Evolutionary conservation across 352 stramenopile species (phyloP).

Genomic region (Pythium pectinolyticum): DNA sequence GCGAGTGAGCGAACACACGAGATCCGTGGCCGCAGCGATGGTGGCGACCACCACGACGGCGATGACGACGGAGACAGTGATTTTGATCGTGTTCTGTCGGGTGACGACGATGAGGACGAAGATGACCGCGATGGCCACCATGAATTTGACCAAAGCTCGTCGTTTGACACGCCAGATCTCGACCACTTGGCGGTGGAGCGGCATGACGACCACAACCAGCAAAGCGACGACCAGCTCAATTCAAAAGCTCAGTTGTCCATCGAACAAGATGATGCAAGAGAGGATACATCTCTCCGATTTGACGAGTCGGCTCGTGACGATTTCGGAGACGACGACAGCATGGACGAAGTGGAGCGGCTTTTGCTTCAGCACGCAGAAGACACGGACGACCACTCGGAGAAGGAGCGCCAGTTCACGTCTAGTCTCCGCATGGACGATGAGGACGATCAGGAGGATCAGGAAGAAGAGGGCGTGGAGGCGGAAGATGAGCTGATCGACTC

Average conservation of each 20-base stretch:
- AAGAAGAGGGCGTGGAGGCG: too few relatives aligned
- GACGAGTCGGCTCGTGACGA: not conserved
- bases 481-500: constrained; percentile 30
- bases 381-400: not conserved
- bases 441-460: not conserved
- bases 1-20: too few relatives aligned
- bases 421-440: constrained; percentile 29
- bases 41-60: not conserved
- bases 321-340: constrained; percentile 13
- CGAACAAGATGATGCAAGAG: not conserved
- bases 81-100: constrained; percentile 2
- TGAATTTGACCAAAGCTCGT: constrained; percentile 5
- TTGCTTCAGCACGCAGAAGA: constrained; percentile 17
- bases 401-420: constrained; percentile 8
- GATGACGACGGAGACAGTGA: constrained; percentile 6
- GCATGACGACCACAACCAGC: too few relatives aligned
- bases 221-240: too few relatives aligned
- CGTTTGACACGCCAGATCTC: not conserved
- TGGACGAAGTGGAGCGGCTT: constrained; percentile 23
- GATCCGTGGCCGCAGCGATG: too few relatives aligned
- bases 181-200: not conserved
- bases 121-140: constrained; percentile 1
- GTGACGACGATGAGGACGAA: not conserved
- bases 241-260: not conserved
- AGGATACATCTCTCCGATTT: not conserved